Percentiles rank a stretch among this genome's conserved stretches.
phyloP scores from a whole-genome alignment of 2,329 filamentous ascomycete genomes.

The Neonectria magnoliae region DNA sequence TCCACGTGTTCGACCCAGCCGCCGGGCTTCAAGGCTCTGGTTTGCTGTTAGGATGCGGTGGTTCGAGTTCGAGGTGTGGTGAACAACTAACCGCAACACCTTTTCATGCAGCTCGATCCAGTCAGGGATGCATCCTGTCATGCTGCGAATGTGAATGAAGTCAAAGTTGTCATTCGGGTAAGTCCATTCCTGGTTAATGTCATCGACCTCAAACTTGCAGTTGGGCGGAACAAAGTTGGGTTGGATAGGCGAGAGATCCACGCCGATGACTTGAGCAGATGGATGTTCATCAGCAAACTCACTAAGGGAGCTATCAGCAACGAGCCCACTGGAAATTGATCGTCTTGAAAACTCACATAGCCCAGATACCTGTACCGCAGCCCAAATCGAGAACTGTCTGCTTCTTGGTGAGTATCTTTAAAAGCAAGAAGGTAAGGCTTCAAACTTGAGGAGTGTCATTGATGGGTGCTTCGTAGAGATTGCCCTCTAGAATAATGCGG shows the following conservation, averaged over 20 bases:
- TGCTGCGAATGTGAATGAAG: slow-evolving; percentile 65
- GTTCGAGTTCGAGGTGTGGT: neutral
- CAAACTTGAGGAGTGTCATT: slow-evolving; percentile 34
- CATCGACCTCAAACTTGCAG: slow-evolving; percentile 71
- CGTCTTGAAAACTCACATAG: neutral
- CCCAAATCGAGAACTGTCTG: slow-evolving; percentile 26
- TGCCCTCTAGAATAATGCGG: slow-evolving; percentile 41
- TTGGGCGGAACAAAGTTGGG: slow-evolving; percentile 67
- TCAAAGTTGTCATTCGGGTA: slow-evolving; percentile 61
- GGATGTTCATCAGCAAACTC: slow-evolving; percentile 54
- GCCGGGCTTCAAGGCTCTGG: slow-evolving; percentile 23
- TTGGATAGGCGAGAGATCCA: slow-evolving; percentile 66
- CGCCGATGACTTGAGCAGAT: slow-evolving; percentile 58
- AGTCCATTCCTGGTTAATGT: slow-evolving; percentile 63
- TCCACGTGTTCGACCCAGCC: slow-evolving; percentile 27
- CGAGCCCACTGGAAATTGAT: slow-evolving; percentile 22
- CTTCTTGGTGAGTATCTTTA: neutral
- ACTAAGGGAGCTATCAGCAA: neutral
- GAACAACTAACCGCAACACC: slow-evolving; percentile 55
- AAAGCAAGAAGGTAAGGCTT: neutral
- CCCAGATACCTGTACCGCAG: slow-evolving; percentile 8
- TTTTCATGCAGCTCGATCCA: slow-evolving; percentile 61
- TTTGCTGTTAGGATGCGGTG: slow-evolving; percentile 48
- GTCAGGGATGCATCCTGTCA: slow-evolving; percentile 63
- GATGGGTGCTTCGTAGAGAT: slow-evolving; percentile 46